Percentiles rank a stretch among this genome's conserved stretches.
These are phyloP conservation scores for Poronia punctata DNA, from an alignment of 495 filamentous ascomycete genomes.

Conservation along the genomic window DNA sequence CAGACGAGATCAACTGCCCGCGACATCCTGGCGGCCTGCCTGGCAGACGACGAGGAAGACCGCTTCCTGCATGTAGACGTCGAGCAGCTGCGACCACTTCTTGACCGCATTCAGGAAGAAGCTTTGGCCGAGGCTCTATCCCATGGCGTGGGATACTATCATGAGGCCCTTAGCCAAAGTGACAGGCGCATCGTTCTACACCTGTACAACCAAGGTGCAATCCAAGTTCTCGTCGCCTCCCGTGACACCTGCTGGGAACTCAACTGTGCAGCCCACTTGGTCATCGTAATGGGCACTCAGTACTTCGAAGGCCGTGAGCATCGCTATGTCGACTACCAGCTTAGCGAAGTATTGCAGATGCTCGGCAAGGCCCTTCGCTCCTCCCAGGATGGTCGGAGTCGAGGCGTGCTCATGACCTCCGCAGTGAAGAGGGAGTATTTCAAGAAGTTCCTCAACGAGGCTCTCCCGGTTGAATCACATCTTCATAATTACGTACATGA, in stretches of 20 bases:
- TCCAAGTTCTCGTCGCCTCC: slow-evolving; percentile 89
- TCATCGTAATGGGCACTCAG: slow-evolving; percentile 97
- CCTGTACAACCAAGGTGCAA: slow-evolving; percentile 83
- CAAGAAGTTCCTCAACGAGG: slow-evolving; percentile 97
- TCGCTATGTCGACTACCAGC: slow-evolving; percentile 92
- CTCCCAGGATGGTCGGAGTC: slow-evolving; percentile 67
- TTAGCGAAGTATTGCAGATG: slow-evolving; percentile 99
- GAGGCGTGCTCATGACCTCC: slow-evolving; percentile 90
- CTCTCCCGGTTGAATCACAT: slow-evolving; percentile 90
- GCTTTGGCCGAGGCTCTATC: slow-evolving; percentile 85
- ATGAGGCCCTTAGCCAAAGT: slow-evolving; percentile 79
- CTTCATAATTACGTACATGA: slow-evolving; percentile 87
- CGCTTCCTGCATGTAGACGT: slow-evolving; percentile 79
- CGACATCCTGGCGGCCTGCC: slow-evolving; percentile 76
- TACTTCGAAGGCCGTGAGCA: slow-evolving; percentile 97
- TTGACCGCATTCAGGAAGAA: slow-evolving; percentile 74
- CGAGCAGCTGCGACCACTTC: slow-evolving; percentile 72
- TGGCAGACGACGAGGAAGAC: slow-evolving; percentile 88
- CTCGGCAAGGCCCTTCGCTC: slow-evolving; percentile 86
- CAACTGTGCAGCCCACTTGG: slow-evolving; percentile 77
- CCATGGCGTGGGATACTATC: slow-evolving; percentile 95
- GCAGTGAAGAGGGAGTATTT: slow-evolving; percentile 94
- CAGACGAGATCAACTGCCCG: slow-evolving; percentile 84
- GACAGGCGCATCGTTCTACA: slow-evolving; percentile 93
- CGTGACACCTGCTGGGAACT: slow-evolving; percentile 97